Evolutionary conservation across 129 eudicot genomes (phyloP).

Genomic region (Arctium minus): DNA sequence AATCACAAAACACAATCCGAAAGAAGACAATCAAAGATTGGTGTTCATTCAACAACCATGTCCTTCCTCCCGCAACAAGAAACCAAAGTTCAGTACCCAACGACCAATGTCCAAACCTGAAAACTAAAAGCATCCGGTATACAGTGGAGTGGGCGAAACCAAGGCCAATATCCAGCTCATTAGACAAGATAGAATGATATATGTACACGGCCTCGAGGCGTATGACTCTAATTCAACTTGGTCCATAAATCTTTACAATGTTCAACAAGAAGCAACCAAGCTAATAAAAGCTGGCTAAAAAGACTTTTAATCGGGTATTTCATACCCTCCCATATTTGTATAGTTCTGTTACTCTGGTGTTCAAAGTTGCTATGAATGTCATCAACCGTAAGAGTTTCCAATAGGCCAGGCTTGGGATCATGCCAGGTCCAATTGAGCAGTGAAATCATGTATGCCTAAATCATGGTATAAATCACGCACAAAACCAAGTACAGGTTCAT

Average conservation of each 20-base stretch:
- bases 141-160: not conserved
- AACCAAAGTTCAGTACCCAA: not conserved
- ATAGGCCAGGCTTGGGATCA: conserved; percentile 14
- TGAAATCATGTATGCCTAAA: conserved; percentile 76
- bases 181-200: not conserved
- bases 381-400: not conserved
- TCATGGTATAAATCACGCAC: conserved; percentile 86
- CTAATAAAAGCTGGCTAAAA: not conserved
- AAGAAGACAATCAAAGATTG: no score
- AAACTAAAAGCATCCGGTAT: not conserved
- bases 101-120: not conserved
- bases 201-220: not conserved
- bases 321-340: not conserved
- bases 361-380: not conserved
- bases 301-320: not conserved
- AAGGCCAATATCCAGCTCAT: not conserved
- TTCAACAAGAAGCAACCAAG: not conserved
- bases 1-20: not conserved
- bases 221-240: not conserved
- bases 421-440: conserved; percentile 53
- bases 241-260: not conserved
- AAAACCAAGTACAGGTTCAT: conserved; percentile 51
- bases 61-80: not conserved
- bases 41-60: no score
- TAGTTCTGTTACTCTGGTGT: not conserved